Percentiles rank a stretch among this genome's conserved stretches.
phyloP scores from a whole-genome alignment of 768 basidiomycete genomes.

The Lentinula lateritia region DNA sequence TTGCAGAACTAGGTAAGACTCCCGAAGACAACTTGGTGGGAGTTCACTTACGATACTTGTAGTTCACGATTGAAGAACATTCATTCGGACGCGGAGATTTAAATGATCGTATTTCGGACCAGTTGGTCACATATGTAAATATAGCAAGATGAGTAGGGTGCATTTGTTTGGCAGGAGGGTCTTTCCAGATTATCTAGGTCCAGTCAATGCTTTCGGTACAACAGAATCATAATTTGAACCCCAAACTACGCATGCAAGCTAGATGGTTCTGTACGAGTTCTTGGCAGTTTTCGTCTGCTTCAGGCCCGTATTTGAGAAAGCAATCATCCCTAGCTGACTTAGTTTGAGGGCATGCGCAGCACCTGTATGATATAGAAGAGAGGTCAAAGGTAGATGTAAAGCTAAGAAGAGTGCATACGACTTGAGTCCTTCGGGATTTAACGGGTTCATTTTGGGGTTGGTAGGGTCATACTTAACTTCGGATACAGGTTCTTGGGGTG shows the following conservation, averaged over 20 bases:
- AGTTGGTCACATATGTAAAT: background rate
- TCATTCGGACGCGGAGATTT: background rate
- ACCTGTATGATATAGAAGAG: constrained; percentile 42
- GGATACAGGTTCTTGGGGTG: constrained; percentile 20
- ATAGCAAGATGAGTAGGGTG: background rate
- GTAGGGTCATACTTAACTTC: constrained; percentile 57
- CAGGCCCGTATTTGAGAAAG: constrained; percentile 69
- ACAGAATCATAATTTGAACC: constrained; percentile 72
- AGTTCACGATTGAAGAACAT: background rate
- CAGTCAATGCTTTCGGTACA: background rate
- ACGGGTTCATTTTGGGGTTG: constrained; percentile 75
- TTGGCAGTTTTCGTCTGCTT: constrained; percentile 72
- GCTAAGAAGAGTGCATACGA: constrained; percentile 52
- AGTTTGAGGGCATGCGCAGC: constrained; percentile 93
- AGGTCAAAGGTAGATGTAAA: background rate
- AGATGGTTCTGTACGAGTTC: constrained; percentile 76
- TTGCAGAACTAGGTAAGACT: background rate
- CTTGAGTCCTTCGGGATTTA: constrained; percentile 93
- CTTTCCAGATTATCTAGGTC: background rate
- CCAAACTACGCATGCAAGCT: constrained; percentile 86
- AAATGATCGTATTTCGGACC: background rate
- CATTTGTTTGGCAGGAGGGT: background rate
- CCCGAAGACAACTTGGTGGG: background rate
- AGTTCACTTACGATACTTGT: background rate
- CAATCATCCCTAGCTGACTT: constrained; percentile 93